Base-by-base conservation (phyloP, 208 protist species). In the Crithidia fasciculata region DNA sequence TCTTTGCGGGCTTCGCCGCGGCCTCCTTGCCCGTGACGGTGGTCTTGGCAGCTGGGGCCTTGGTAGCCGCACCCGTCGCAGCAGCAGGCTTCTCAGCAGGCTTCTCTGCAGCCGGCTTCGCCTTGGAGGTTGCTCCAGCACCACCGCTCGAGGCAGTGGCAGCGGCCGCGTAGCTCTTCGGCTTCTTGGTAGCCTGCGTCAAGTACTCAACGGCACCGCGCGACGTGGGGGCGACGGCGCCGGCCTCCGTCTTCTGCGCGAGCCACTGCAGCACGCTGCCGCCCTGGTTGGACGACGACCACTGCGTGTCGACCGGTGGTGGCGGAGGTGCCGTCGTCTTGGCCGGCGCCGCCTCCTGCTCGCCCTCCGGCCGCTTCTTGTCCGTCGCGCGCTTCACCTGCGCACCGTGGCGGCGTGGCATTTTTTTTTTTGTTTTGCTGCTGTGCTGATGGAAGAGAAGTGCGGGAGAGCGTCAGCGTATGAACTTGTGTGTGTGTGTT, bases 251-350 rank as follows among this genome's bases (percentile, higher is more conserved):
- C 39, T 86, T 83, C 60, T 94, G 89, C 19, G 78, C 72, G 16
- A 94, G 69, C 89, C 89, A 94, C 54, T 74, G 78, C 43, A 94
- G 65, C 57, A 90, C 86, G 67, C 83, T 87, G 55, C 84, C 86
- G 16, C 86, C 86, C 13, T 82, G 73, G 13, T 72, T 76, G 5
- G 53, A 57, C 4, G 81, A 65, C 41, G 76, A 88, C 62, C 74
- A 71, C 28, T 84, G 69, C 37, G 44, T 58, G n/a, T 77, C 67
- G 0, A 28, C 19, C 16, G 67, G 60, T 8, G 72, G 55, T 8
- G 60, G 77, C 4, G 67, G 5, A 8, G 41, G 5, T 5, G 40
- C 36, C 2, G 45, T 28, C 28, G 28, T 41, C 45, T 47, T 63
- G 16, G 59, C 37, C 12, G 71, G 62, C 5, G 61, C 62, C 47